Conservation (phyloP, 192 early-diverging fungal genomes). For the Gigaspora rosea region DNA sequence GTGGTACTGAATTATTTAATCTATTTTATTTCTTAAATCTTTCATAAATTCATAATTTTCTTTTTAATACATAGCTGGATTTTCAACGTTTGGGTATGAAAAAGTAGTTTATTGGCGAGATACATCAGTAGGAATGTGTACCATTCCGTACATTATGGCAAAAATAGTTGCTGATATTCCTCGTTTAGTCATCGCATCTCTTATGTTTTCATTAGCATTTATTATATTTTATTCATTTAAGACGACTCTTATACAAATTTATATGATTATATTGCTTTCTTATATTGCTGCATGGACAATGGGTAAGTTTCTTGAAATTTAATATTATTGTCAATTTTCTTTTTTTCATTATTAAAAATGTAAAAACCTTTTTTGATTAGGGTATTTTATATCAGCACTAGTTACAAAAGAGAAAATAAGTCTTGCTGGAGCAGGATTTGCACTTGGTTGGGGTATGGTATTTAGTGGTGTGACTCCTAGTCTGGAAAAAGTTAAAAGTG, state of each 20-base stretch:
- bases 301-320: not conserved
- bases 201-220: constrained; percentile 61
- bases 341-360: not conserved
- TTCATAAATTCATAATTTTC: not conserved
- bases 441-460: constrained; percentile 62
- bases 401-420: constrained; percentile 44
- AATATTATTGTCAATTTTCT: not conserved
- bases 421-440: constrained; percentile 59
- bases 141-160: constrained; percentile 62
- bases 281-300: constrained; percentile 61
- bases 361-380: constrained; percentile 6
- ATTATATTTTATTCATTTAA: constrained; percentile 57
- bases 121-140: constrained; percentile 54
- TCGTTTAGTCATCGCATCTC: constrained; percentile 53
- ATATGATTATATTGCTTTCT: constrained; percentile 50
- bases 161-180: constrained; percentile 65
- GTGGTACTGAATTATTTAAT: constrained; percentile 25
- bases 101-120: constrained; percentile 69
- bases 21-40: not conserved
- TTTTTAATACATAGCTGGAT: constrained; percentile 39
- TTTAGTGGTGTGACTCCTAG: constrained; percentile 59
- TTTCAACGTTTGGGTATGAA: constrained; percentile 63
- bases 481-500: constrained; percentile 44
- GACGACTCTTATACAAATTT: constrained; percentile 36
- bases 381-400: constrained; percentile 56